These are phyloP conservation scores for Psilocybe cyanescens DNA, from an alignment of 768 basidiomycete species.

Conservation along the genomic window DNA sequence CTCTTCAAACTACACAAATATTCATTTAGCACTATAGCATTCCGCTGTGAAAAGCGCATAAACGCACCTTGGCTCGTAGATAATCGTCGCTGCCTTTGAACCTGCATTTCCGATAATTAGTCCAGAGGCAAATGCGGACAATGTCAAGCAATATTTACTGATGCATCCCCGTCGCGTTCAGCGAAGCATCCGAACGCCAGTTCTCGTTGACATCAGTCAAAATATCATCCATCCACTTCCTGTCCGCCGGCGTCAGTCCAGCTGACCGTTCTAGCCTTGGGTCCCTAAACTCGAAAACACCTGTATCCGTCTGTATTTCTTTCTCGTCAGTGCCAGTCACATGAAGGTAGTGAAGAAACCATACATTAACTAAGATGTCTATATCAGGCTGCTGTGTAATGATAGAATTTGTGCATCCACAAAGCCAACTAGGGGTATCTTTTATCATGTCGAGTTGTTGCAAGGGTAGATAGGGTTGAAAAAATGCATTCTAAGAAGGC, in stretches of 20 bases:
- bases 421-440: slow-evolving; percentile 83
- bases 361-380: slow-evolving; percentile 88
- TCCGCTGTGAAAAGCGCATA: not conserved
- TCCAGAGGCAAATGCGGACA: not conserved
- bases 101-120: slow-evolving; percentile 36
- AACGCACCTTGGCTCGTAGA: slow-evolving; percentile 75
- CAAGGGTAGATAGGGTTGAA: slow-evolving; percentile 95
- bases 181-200: slow-evolving; percentile 71
- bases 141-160: slow-evolving; percentile 46
- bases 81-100: slow-evolving; percentile 98
- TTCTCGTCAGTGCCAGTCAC: not conserved
- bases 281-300: slow-evolving; percentile 85
- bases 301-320: slow-evolving; percentile 77
- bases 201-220: slow-evolving; percentile 83
- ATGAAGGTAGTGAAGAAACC: slow-evolving; percentile 17
- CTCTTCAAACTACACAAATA: slow-evolving; percentile 75
- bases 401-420: slow-evolving; percentile 95
- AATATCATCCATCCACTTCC: slow-evolving; percentile 98
- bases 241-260: slow-evolving; percentile 86
- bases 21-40: not conserved
- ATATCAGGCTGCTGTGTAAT: slow-evolving; percentile 92
- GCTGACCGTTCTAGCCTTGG: slow-evolving; percentile 77
- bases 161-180: slow-evolving; percentile 57
- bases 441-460: slow-evolving; percentile 92
- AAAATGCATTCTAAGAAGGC: slow-evolving; percentile 79